These are phyloP conservation scores for Vitis hybrid DNA, from an alignment of 177 flowering plant species.

Conservation along the genomic window DNA sequence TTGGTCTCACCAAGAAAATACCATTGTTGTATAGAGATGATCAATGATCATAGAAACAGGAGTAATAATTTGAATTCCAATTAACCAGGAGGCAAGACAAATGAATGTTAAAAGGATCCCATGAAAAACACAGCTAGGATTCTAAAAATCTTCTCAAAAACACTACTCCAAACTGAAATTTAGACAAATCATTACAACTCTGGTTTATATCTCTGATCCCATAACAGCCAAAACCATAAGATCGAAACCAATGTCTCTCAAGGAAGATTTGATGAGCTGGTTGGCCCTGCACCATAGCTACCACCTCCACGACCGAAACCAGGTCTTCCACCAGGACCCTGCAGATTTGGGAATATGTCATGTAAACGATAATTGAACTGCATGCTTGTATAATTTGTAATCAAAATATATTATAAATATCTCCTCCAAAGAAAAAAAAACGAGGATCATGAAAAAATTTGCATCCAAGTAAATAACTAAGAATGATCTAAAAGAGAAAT, in stretches of 20 bases:
- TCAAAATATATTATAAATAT: neutral
- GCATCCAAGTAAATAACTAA: too few relatives aligned
- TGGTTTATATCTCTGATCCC: too few relatives aligned
- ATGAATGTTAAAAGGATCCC: too few relatives aligned
- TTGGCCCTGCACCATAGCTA: conserved; percentile 16
- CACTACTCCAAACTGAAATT: too few relatives aligned
- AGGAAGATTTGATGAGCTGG: conserved; percentile 23
- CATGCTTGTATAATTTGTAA: neutral
- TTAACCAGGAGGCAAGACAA: too few relatives aligned
- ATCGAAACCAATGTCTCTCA: neutral
- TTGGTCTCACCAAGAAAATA: too few relatives aligned
- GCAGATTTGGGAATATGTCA: conserved; percentile 1
- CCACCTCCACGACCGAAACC: conserved; percentile 29
- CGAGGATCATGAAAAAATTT: neutral
- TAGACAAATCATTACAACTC: too few relatives aligned
- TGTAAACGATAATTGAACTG: neutral
- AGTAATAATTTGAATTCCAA: neutral
- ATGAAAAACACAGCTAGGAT: too few relatives aligned
- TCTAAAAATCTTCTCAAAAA: too few relatives aligned
- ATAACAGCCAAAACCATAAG: conserved; percentile 1
- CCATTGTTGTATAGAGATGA: neutral
- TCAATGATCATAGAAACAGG: neutral
- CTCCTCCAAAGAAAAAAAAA: neutral
- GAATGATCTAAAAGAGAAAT: too few relatives aligned
- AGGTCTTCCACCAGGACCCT: conserved; percentile 26